phyloP scores from a whole-genome alignment of 1,139 yeast genomes.

The Magnusiomyces clavatus region DNA sequence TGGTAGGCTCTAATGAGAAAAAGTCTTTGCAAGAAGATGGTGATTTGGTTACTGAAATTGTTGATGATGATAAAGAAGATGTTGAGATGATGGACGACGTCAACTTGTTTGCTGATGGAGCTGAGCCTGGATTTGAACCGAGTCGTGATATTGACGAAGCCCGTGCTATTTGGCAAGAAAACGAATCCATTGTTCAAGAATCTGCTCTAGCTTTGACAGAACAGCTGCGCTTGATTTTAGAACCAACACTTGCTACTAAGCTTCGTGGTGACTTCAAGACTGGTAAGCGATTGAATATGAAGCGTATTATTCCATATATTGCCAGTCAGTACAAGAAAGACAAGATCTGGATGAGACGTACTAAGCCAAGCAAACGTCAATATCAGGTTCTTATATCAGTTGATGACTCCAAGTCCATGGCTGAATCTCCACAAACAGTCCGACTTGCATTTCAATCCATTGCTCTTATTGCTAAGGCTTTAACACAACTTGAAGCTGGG shows the following conservation, averaged over 20 bases:
- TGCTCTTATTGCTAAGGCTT: conserved; percentile 87
- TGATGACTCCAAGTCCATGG: conserved; percentile 96
- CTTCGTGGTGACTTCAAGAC: conserved; percentile 93
- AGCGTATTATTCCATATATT: conserved; percentile 93
- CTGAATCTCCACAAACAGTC: conserved; percentile 73
- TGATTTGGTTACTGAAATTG: conserved; percentile 19
- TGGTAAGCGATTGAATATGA: conserved; percentile 95
- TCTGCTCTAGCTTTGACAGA: conserved; percentile 84
- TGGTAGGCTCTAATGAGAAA: conserved; percentile 18
- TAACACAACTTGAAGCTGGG: conserved; percentile 91
- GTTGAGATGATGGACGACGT: conserved; percentile 21
- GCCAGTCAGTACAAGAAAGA: conserved; percentile 97
- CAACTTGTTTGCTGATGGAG: conserved; percentile 31
- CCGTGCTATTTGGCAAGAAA: conserved; percentile 68
- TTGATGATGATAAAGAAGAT: conserved; percentile 25
- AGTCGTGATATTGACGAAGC: conserved; percentile 58
- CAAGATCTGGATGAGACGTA: conserved; percentile 96
- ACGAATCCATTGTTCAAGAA: conserved; percentile 80
- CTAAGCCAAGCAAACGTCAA: conserved; percentile 94
- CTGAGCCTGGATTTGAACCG: conserved; percentile 38
- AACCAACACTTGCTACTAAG: conserved; percentile 93
- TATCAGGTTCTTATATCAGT: conserved; percentile 97
- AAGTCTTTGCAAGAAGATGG: conserved; percentile 14
- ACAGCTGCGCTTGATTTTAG: conserved; percentile 84
- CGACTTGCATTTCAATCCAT: conserved; percentile 91